A percentile compares a stretch with the other conserved stretches of the same genome.
These are phyloP conservation scores for Penicillium sp. DNA, from an alignment of 2,329 filamentous ascomycete species.

Conservation along the genomic window DNA sequence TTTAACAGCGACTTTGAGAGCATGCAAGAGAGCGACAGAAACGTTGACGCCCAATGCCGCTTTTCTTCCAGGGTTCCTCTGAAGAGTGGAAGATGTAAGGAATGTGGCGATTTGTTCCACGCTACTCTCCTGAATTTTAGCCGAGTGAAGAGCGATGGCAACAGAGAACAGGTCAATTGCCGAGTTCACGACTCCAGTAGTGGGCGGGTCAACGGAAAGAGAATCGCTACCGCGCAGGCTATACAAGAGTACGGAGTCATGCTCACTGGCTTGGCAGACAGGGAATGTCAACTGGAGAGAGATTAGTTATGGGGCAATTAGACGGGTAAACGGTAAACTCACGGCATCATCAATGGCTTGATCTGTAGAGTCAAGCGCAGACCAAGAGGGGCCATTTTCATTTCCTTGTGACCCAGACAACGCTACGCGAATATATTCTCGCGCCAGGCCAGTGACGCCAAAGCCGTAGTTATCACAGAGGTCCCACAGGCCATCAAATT, in stretches of 20 bases:
- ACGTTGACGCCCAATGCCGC: slow-evolving; percentile 90
- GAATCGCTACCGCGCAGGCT: slow-evolving; percentile 50
- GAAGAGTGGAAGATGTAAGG: slow-evolving; percentile 72
- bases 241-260: slow-evolving; percentile 83
- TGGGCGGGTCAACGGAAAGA: slow-evolving; percentile 69
- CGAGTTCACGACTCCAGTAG: slow-evolving; percentile 90
- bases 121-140: slow-evolving; percentile 93
- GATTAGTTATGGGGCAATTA: slow-evolving; percentile 10
- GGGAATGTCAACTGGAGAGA: slow-evolving; percentile 52
- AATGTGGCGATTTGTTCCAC: slow-evolving; percentile 91
- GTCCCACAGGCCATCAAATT: slow-evolving; percentile 94
- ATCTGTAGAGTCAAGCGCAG: slow-evolving; percentile 38
- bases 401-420: slow-evolving; percentile 68
- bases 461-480: slow-evolving; percentile 92
- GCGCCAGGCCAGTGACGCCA: slow-evolving; percentile 81
- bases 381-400: slow-evolving; percentile 50
- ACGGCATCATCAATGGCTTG: slow-evolving; percentile 44
- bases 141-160: slow-evolving; percentile 79
- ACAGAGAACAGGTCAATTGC: slow-evolving; percentile 92
- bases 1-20: slow-evolving; percentile 78
- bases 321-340: slow-evolving; percentile 19
- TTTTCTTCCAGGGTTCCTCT: slow-evolving; percentile 82
- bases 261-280: slow-evolving; percentile 78
- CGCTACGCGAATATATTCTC: slow-evolving; percentile 68
- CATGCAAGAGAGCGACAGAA: slow-evolving; percentile 73